Evolutionary conservation across 495 filamentous ascomycete genomes (phyloP), one percentile per base, ranked within the genome.

Genomic region (Aspergillus ellipticus): DNA sequence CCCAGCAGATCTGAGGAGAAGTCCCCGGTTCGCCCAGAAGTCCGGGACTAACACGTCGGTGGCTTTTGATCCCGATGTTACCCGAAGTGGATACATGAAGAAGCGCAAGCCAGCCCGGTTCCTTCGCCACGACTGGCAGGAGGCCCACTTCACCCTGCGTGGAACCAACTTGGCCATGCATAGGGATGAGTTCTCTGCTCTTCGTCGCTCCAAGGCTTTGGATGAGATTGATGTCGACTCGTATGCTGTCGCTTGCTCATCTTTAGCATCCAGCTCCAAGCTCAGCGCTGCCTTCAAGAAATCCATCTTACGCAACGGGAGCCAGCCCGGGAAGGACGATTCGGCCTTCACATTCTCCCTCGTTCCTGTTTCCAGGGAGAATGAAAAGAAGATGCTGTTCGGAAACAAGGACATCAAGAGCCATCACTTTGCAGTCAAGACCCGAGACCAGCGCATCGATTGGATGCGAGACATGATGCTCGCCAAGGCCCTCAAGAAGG

Each of bases 221-320:
- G 89, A 96, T 63, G 86, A 83, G 62, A 90, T 98, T 56, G 89
- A 98, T 69, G 88, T 98, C 33, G 93, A 97, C 63, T 90, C 96
- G 69, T 97, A 96, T 72, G 87, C 90, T 31, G 90, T 98, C 33
- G 92, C 91, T 0, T 97, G 93, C 77, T 90, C 89, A 1, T 86
- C 85, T 3, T 66, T 88, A 0, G 83, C 85, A 0, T 82, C 83
- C 3, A 85, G 75, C 55, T 87, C 82, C 45, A 96, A 96, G 73
- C 76, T 97, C 58, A 86, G 86, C 47, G 87, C 92, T 8, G 91
- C 91, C 31, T 91, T 97, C 78, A 95, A 92, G 71, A 86, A 88
- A 24, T 82, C 92, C 57, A 84, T 86, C 60, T 81, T 96, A 5
- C 35, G 35, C 59, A 82, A 84, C 46, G 76, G 79, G 48, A 76